phyloP scores from a whole-genome alignment of 1,284 basidiomycete species.

The Papiliotrema fonsecae region DNA sequence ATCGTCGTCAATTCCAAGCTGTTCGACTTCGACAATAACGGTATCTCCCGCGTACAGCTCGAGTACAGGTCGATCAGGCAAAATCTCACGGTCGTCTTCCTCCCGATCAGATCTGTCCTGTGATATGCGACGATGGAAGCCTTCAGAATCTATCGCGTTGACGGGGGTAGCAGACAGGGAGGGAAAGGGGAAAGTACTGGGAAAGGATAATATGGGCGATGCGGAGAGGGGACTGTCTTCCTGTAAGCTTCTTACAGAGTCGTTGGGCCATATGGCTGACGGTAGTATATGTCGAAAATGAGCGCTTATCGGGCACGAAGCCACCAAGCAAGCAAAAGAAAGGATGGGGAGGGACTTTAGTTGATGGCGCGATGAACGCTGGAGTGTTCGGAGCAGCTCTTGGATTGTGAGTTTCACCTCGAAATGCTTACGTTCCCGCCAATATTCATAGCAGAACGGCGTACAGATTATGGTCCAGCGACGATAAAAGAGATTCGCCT shows the following conservation, averaged over 20 bases:
- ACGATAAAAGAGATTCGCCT: not conserved
- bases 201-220: not conserved
- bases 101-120: not conserved
- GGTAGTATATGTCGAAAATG: constrained; percentile 2
- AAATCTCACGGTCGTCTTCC: not conserved
- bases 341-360: constrained; percentile 21
- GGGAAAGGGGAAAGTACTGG: not conserved
- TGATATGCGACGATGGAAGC: not conserved
- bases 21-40: too few species aligned
- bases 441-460: not conserved
- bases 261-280: not conserved
- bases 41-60: too few species aligned
- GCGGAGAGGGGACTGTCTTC: not conserved
- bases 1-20: too few species aligned
- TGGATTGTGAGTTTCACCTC: constrained; percentile 22
- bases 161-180: not conserved
- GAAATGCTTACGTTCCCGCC: not conserved
- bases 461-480: not conserved
- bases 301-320: not conserved
- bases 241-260: not conserved
- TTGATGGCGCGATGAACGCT: constrained; percentile 22
- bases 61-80: too few species aligned
- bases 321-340: not conserved
- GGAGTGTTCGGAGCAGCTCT: constrained; percentile 30
- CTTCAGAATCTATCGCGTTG: not conserved